Base-by-base conservation (phyloP, 108 stramenopile genomes). In the Cyclotella kingstonii region DNA sequence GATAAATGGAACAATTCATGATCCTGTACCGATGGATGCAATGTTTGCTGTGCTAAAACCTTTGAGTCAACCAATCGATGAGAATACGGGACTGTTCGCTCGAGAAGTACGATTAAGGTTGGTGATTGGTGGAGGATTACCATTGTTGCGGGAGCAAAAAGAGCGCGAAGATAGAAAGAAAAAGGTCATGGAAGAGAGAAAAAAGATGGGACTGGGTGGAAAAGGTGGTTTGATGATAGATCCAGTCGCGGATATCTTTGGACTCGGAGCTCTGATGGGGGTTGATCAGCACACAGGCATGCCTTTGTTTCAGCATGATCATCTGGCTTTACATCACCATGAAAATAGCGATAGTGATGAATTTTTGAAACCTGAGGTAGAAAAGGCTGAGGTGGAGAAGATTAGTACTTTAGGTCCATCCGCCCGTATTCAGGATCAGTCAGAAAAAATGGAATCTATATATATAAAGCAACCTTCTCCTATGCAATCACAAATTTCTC, bases 251-350 rank as follows among this genome's bases (percentile, higher is more conserved):
- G 86, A 84, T 57, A 72, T 86, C 31, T 84, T 90, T 63, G 61
- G 64, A 7, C 46, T 77, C 42, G 56, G 68, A 2, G 57, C 84
- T 1, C 83, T 87, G 58, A 84, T 87, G 60, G 85, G 83, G 64
- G 88, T 89, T 1, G 91, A 93, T 81, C 86, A 93, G 48, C 73
- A 86, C 14, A 86, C 83, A 64, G 88, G 87, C 11, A 57, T 72
- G 53, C 84, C 84, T 4, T 41, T 89, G 50, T 78, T 83, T 63
- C 67, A 68, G 5, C 19, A 49, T 30, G 50, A 49, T 52, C 15
- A 52, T 25, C 26, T 63, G 28, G 36, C 62, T 21, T 23, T 56
- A 34, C 33, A 50, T 19, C 38, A 68, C 10, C 23, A 70, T 8
- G 50, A 68, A 9, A 54, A 67, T 31, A 28, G 30, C 2, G 27